Conservation (phyloP, 495 filamentous ascomycete genomes). For the Tuber brumale region DNA sequence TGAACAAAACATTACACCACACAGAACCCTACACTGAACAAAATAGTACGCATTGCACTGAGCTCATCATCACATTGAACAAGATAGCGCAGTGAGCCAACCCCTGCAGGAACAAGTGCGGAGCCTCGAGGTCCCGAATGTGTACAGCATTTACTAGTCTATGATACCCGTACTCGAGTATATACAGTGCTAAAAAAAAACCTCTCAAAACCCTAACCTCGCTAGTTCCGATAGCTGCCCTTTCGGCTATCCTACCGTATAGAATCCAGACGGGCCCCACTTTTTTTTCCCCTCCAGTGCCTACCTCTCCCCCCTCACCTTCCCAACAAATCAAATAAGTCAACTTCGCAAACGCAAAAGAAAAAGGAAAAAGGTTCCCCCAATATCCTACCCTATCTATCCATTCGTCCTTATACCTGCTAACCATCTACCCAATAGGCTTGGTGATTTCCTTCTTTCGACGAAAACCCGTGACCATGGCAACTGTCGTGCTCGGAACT, state of each 20-base stretch:
- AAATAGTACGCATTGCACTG: too few relatives aligned
- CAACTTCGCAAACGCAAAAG: background rate
- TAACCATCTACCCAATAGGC: background rate
- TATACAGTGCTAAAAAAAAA: background rate
- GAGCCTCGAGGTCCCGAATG: too few relatives aligned
- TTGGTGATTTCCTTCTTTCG: background rate
- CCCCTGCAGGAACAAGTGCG: too few relatives aligned
- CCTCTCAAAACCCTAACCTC: background rate
- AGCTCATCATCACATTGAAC: too few relatives aligned
- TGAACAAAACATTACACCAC: too few relatives aligned
- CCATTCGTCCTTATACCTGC: background rate
- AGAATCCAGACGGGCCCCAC: background rate
- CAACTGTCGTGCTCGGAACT: conserved; percentile 57
- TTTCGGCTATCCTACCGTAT: background rate
- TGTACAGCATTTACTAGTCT: too few relatives aligned
- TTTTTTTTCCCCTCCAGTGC: background rate
- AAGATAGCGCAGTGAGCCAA: too few relatives aligned
- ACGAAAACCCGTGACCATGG: conserved; percentile 44
- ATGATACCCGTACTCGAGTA: background rate
- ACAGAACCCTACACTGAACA: too few relatives aligned
- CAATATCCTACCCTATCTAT: background rate
- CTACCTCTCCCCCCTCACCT: background rate
- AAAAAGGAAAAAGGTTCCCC: background rate
- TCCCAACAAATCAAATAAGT: background rate
- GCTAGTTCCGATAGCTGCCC: background rate